These are phyloP conservation scores for Pseudogymnoascus pannorum DNA, from an alignment of 2,329 filamentous ascomycete species.

Conservation along the genomic window DNA sequence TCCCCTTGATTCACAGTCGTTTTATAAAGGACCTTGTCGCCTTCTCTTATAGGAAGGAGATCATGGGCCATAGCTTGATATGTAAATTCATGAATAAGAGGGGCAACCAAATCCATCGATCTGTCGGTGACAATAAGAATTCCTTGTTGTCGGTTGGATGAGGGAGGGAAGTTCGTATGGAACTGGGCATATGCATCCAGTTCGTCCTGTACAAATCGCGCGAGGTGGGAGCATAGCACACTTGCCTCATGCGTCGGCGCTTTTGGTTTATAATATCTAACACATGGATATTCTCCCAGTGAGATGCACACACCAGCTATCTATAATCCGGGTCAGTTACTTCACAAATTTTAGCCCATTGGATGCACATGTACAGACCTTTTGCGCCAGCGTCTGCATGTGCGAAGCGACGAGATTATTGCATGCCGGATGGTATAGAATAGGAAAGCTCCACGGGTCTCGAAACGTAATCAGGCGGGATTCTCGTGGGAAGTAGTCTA, in stretches of 20 bases:
- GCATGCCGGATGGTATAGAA: constrained; percentile 84
- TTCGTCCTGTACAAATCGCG: constrained; percentile 84
- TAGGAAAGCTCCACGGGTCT: constrained; percentile 92
- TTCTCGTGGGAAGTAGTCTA: constrained; percentile 87
- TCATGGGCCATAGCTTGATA: constrained; percentile 99
- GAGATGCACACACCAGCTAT: constrained; percentile 83
- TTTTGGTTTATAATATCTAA: constrained; percentile 79
- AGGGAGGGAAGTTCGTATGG: constrained; percentile 77
- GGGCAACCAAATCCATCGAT: constrained; percentile 85
- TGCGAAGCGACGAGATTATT: constrained; percentile 77
- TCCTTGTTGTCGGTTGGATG: constrained; percentile 68
- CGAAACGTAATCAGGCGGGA: constrained; percentile 85
- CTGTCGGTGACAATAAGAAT: constrained; percentile 83
- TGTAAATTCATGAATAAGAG: constrained; percentile 89
- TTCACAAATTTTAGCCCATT: background rate
- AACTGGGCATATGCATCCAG: constrained; percentile 82
- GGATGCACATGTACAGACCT: constrained; percentile 45
- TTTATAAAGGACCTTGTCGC: constrained; percentile 79
- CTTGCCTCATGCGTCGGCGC: constrained; percentile 75
- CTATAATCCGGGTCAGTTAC: constrained; percentile 37
- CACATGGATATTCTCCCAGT: constrained; percentile 86
- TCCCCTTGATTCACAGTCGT: constrained; percentile 71
- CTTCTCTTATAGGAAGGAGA: constrained; percentile 78
- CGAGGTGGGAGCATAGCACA: constrained; percentile 80
- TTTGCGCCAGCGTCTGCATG: constrained; percentile 79